A percentile compares a stretch with the other conserved stretches of the same genome.
These are phyloP conservation scores for Amanita polypyramis DNA, from an alignment of 768 basidiomycete genomes.

Conservation along the genomic window DNA sequence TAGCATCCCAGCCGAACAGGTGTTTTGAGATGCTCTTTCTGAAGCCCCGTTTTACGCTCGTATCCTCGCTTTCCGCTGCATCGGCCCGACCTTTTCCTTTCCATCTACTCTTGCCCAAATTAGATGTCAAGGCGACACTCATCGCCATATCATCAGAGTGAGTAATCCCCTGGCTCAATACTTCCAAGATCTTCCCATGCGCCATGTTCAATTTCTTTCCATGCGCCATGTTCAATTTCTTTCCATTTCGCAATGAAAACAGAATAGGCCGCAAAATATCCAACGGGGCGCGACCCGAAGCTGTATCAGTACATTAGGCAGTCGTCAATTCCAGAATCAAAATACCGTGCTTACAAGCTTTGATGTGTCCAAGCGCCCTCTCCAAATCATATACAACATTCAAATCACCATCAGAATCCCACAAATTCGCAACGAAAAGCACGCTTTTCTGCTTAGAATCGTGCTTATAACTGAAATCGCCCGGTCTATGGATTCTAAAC, in stretches of 20 bases:
- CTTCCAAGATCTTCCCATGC: constrained; percentile 7
- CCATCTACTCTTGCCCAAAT: neutral
- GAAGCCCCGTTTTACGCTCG: constrained; percentile 33
- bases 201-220: constrained; percentile 7
- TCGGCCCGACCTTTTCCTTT: neutral
- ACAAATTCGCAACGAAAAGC: constrained; percentile 48
- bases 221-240: constrained; percentile 12
- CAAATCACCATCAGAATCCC: constrained; percentile 19
- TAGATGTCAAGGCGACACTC: too few species aligned
- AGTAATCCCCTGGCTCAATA: neutral
- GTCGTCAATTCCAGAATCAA: neutral
- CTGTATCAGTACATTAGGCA: constrained; percentile 13
- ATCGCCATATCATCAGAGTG: neutral
- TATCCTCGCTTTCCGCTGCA: constrained; percentile 12
- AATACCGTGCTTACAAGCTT: constrained; percentile 19
- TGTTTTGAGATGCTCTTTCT: constrained; percentile 40
- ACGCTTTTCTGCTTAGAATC: constrained; percentile 52
- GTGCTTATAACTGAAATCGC: constrained; percentile 76
- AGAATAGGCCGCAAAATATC: constrained; percentile 41
- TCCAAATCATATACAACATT: neutral
- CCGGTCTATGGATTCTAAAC: constrained; percentile 44
- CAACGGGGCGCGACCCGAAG: constrained; percentile 35
- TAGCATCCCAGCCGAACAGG: constrained; percentile 50
- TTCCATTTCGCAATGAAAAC: constrained; percentile 29
- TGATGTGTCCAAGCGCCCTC: constrained; percentile 9